Evolutionary conservation across 257 asterid species (phyloP).

Genomic region (Lavandula angustifolia): DNA sequence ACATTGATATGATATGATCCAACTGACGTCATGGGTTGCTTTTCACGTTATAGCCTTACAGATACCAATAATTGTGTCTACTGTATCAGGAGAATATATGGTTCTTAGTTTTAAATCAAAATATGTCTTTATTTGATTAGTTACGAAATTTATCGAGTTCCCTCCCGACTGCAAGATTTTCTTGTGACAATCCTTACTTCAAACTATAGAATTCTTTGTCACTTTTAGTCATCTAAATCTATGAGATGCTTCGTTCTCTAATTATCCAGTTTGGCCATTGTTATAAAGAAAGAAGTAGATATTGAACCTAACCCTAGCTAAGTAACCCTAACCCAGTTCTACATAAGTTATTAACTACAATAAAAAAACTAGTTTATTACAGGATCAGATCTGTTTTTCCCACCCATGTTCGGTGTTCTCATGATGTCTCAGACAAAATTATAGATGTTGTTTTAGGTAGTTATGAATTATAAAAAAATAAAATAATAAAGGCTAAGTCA

Average conservation of each 20-base stretch:
- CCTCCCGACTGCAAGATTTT: no score
- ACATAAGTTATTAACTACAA: neutral
- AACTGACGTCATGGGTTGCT: neutral
- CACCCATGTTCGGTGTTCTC: no score
- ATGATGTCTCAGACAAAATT: no score
- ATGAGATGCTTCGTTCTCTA: slow-evolving; percentile 14
- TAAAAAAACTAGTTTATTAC: neutral
- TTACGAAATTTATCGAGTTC: no score
- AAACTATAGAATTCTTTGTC: slow-evolving; percentile 22
- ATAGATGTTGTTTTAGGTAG: no score
- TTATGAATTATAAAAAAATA: no score
- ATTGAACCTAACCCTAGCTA: slow-evolving; percentile 32
- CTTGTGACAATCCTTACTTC: neutral
- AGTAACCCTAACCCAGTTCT: slow-evolving; percentile 12
- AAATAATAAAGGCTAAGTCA: no score
- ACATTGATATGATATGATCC: neutral
- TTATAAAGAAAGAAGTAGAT: slow-evolving; percentile 24
- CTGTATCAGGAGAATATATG: no score
- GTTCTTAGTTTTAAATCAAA: no score
- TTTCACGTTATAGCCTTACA: slow-evolving; percentile 18
- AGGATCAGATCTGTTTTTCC: neutral
- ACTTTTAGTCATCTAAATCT: slow-evolving; percentile 13
- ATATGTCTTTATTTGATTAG: no score
- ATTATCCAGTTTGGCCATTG: slow-evolving; percentile 20
- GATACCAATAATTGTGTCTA: slow-evolving; percentile 15